phyloP scores from a whole-genome alignment of 306 rosid genomes.

The Heteromeles arbutifolia region DNA sequence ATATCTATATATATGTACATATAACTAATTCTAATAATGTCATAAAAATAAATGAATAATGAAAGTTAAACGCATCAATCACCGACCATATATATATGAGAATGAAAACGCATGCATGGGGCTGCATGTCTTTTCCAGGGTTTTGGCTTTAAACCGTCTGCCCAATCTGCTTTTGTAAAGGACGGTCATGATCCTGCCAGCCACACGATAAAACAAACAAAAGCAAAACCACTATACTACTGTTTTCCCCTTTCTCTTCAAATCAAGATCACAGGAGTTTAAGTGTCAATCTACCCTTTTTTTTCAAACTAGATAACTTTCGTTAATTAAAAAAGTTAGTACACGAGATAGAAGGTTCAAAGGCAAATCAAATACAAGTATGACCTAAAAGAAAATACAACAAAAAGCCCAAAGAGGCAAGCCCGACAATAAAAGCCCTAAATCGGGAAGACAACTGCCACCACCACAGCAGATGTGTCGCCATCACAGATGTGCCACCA shows the following conservation, averaged over 20 bases:
- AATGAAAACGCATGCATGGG: background rate
- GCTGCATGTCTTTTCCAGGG: background rate
- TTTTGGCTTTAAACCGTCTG: constrained; percentile 30
- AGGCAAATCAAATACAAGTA: too few relatives aligned
- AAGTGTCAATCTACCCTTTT: too few relatives aligned
- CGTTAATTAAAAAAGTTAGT: too few relatives aligned
- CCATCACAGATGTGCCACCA: too few relatives aligned
- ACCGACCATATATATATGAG: constrained; percentile 32
- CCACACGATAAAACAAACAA: background rate
- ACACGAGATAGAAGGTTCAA: too few relatives aligned
- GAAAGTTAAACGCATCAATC: background rate
- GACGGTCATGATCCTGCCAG: background rate
- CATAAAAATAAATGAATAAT: background rate
- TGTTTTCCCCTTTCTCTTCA: background rate
- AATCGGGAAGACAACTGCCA: too few relatives aligned
- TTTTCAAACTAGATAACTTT: too few relatives aligned
- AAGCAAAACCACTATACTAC: background rate
- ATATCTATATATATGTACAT: background rate
- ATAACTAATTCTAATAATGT: background rate
- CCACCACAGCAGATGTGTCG: too few relatives aligned
- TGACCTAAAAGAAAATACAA: too few relatives aligned
- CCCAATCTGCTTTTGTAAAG: constrained; percentile 17
- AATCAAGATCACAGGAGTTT: too few relatives aligned
- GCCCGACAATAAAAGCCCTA: too few relatives aligned
- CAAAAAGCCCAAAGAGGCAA: too few relatives aligned